Conservation (phyloP, 192 early-diverging fungal genomes). For the Entomortierella beljakovae region DNA sequence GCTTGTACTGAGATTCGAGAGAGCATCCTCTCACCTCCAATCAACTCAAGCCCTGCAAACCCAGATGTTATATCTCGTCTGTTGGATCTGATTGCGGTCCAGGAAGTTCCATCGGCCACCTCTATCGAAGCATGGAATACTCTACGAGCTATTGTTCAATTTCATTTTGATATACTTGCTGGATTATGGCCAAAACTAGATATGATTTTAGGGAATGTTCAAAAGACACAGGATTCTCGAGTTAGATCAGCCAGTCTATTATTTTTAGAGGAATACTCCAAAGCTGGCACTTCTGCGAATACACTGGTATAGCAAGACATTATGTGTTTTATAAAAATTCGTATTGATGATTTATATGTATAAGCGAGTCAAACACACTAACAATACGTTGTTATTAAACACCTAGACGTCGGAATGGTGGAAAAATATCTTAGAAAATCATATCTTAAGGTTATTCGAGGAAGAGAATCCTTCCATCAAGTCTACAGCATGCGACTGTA, state of each 20-base stretch:
- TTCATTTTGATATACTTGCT: constrained; percentile 35
- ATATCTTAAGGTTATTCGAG: constrained; percentile 57
- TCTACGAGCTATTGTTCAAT: constrained; percentile 48
- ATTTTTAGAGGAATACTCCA: constrained; percentile 60
- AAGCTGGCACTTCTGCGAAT: constrained; percentile 8
- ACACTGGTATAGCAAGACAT: constrained; percentile 19
- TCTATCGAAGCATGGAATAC: constrained; percentile 58
- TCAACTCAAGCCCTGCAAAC: neutral
- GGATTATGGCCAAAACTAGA: constrained; percentile 50
- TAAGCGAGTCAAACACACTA: too few relatives aligned
- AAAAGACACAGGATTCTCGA: constrained; percentile 40
- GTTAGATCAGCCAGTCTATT: constrained; percentile 53
- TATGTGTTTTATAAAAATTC: neutral
- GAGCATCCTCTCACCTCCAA: constrained; percentile 1
- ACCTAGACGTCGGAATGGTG: constrained; percentile 53
- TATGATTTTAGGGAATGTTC: constrained; percentile 11
- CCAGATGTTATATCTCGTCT: constrained; percentile 28
- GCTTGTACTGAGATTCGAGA: constrained; percentile 21
- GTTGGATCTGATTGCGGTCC: constrained; percentile 19
- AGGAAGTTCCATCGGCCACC: constrained; percentile 2
- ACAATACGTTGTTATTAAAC: neutral
- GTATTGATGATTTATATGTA: too few relatives aligned
- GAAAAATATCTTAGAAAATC: constrained; percentile 48
- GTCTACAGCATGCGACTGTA: constrained; percentile 60
- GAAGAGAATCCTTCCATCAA: constrained; percentile 52